Evolutionary conservation across 805 yeast genomes (phyloP), one percentile per base, ranked within the genome.

Genomic region (Yamadazyma scolyti): DNA sequence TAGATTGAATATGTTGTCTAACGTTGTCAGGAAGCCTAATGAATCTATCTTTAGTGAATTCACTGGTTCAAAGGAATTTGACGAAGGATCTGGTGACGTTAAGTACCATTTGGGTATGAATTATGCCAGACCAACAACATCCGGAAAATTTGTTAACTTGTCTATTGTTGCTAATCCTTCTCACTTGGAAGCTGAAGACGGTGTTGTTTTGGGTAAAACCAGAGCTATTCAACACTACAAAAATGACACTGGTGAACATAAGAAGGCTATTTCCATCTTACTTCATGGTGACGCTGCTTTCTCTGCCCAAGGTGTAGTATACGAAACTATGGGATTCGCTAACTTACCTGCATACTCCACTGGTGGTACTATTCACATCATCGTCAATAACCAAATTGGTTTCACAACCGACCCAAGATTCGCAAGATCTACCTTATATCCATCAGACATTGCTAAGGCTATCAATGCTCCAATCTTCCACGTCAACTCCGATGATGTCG

Each of bases 211-310:
- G 55, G 99, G 99, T 65, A 84, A 94, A 75, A 86, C 97, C 27
- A 81, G 98, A 69, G 95, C 98, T 45, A 79, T 89, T 44, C 93
- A 85, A 65, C 95, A 87, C 56, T 83, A 77, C 68, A 90, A 90
- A 70, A 71, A 77, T 50, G 97, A 93, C 56, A 77, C 83, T 44
- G 88, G 88, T 42, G 75, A 73, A 26, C 84, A 71, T 70, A 71
- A 79, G 50, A 90, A 88, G 68, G 96, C 97, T 27, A 71, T 93
- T 74, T 82, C 93, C 44, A 84, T 93, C 39, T 72, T 93, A 61
- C 73, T 93, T 62, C 99, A 93, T 61, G 99, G 99, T 75, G 99
- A 93, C 64, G 96, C 99, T 36, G 98, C 98, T 22, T 89, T 93
- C 58, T 89, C 97, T 26, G 98, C 84, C 44, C 98, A 93, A 70